phyloP scores from a whole-genome alignment of 345 rosid genomes.

The Cardiospermum halicacabum region DNA sequence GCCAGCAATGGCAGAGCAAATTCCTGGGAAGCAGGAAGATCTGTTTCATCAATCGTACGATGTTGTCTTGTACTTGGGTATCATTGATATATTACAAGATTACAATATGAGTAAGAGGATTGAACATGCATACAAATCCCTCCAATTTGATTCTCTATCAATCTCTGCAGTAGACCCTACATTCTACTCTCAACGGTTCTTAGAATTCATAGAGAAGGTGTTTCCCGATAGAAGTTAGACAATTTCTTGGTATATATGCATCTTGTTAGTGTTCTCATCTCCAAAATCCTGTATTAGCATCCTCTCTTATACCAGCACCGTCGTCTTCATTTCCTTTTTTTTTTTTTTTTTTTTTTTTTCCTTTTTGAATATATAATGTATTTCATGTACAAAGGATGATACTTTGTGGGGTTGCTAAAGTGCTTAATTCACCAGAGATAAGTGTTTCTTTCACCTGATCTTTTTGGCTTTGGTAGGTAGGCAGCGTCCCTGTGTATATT shows the following conservation, averaged over 20 bases:
- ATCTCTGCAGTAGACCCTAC: constrained; percentile 91
- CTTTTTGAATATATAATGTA: no score
- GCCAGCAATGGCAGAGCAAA: constrained; percentile 92
- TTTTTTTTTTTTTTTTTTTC: no score
- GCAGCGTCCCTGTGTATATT: no score
- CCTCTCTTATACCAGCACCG: not conserved
- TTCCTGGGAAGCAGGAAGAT: constrained; percentile 71
- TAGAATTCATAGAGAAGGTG: constrained; percentile 73
- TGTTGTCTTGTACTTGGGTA: constrained; percentile 86
- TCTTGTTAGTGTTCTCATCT: not conserved
- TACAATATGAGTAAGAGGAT: constrained; percentile 87
- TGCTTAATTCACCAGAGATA: not conserved
- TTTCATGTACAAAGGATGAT: not conserved
- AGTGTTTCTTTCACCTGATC: not conserved
- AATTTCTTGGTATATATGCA: constrained; percentile 4
- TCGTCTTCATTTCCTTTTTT: no score
- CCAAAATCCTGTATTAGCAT: not conserved
- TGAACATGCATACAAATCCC: constrained; percentile 88
- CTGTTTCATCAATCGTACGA: constrained; percentile 63
- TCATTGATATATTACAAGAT: constrained; percentile 89
- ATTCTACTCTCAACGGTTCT: constrained; percentile 77
- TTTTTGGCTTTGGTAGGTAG: not conserved
- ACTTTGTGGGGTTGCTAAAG: not conserved
- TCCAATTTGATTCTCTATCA: constrained; percentile 79
- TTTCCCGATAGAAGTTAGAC: constrained; percentile 44